Conservation (phyloP, 2,329 filamentous ascomycete species). For the Hansfordia pulvinata region DNA sequence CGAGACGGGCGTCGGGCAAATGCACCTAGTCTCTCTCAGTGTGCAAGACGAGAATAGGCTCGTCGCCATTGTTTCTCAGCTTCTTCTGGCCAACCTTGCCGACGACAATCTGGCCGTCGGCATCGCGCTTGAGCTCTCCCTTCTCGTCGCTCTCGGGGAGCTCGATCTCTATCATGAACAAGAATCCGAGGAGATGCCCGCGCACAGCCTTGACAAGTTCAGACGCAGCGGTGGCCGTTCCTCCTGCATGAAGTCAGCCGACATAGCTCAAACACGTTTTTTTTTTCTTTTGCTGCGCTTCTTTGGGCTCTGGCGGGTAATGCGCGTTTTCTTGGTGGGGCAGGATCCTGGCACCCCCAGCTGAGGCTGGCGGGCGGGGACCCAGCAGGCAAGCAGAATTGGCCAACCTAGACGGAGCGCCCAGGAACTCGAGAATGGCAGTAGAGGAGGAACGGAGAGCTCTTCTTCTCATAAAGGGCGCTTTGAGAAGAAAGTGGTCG, state of each 20-base stretch:
- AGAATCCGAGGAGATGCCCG: slow-evolving; percentile 72
- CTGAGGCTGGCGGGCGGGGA: not conserved
- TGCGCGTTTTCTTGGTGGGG: not conserved
- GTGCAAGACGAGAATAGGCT: no score
- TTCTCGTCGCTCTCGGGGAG: slow-evolving; percentile 87
- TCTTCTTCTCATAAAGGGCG: no score
- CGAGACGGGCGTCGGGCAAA: no score
- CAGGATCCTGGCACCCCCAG: not conserved
- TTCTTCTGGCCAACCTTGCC: no score
- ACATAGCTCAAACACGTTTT: slow-evolving; percentile 6
- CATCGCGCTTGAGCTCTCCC: no score
- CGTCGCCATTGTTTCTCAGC: no score
- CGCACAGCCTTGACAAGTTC: slow-evolving; percentile 77
- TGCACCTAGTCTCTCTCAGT: no score
- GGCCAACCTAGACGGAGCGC: no score
- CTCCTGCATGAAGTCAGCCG: slow-evolving; percentile 42
- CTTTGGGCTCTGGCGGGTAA: not conserved
- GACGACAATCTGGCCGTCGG: no score
- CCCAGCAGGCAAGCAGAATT: not conserved
- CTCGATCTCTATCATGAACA: slow-evolving; percentile 92
- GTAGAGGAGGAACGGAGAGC: no score
- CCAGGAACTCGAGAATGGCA: no score
- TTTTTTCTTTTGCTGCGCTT: not conserved
- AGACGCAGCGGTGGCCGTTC: slow-evolving; percentile 78
- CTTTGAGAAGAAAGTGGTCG: not conserved